A percentile compares a stretch with the other conserved stretches of the same genome.
These are phyloP conservation scores for Beta vulgaris DNA, from an alignment of 148 eudicot species.

Conservation along the genomic window DNA sequence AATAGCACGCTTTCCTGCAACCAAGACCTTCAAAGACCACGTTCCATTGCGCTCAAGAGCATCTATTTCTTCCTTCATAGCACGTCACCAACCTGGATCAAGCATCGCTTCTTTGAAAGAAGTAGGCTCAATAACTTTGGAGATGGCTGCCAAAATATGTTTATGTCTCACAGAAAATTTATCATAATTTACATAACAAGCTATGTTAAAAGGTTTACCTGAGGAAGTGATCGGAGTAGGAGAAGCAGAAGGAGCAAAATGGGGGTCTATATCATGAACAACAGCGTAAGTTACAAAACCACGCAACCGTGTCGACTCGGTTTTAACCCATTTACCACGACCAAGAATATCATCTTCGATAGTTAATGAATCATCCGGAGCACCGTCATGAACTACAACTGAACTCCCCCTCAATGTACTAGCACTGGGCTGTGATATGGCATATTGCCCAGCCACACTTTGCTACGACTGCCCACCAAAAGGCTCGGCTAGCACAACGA, in stretches of 20 bases:
- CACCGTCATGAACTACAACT: not conserved
- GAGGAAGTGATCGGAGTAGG: not conserved
- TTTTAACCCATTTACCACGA: not conserved
- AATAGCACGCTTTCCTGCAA: too few relatives aligned
- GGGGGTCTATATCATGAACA: not conserved
- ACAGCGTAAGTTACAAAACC: not conserved
- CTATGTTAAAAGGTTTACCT: constrained; percentile 15
- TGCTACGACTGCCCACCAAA: too few relatives aligned
- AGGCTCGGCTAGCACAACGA: too few relatives aligned
- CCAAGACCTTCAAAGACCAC: too few relatives aligned
- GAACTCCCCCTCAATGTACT: not conserved
- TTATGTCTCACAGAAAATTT: constrained; percentile 7
- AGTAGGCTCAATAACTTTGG: not conserved
- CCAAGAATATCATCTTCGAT: not conserved
- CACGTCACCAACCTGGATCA: constrained; percentile 3
- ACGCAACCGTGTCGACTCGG: not conserved
- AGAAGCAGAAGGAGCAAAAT: not conserved
- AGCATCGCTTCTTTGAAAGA: not conserved
- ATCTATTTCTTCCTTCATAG: too few relatives aligned
- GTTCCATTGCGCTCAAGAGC: too few relatives aligned
- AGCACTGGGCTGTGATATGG: not conserved
- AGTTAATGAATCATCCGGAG: too few relatives aligned
- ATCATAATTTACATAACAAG: constrained; percentile 14
- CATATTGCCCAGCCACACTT: too few relatives aligned
- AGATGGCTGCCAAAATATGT: not conserved